These are phyloP conservation scores for Scedosporium apiospermum DNA, from an alignment of 2,329 filamentous ascomycete species.

Conservation along the genomic window DNA sequence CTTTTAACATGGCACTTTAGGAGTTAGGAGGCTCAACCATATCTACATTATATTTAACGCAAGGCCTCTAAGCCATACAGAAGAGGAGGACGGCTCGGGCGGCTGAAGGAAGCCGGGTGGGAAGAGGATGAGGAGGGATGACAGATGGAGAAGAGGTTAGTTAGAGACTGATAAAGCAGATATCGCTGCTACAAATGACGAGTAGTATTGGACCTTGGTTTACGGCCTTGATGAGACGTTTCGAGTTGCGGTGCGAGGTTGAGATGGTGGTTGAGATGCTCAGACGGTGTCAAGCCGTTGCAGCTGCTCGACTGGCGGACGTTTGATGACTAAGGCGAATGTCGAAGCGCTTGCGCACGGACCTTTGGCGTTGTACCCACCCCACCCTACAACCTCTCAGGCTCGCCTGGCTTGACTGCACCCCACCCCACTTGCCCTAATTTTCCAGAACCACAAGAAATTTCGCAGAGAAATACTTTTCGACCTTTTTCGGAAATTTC, in stretches of 20 bases:
- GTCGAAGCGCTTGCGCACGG: not conserved
- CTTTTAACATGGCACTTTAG: not conserved
- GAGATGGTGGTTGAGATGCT: no score
- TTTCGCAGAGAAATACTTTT: constrained; percentile 9
- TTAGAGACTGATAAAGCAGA: not conserved
- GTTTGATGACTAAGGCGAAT: not conserved
- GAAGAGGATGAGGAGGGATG: not conserved
- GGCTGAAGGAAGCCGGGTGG: not conserved
- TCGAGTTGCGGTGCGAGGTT: no score
- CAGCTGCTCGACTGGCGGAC: no score
- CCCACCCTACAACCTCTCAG: not conserved
- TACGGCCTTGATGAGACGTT: no score
- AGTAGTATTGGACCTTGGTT: not conserved
- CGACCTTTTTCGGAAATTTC: not conserved
- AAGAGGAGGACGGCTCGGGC: not conserved
- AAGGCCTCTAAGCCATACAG: not conserved
- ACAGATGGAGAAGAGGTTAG: not conserved
- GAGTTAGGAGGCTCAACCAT: not conserved
- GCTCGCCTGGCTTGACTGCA: not conserved
- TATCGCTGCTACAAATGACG: not conserved
- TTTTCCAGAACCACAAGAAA: constrained; percentile 20
- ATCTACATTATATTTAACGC: not conserved
- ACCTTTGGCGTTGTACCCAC: not conserved
- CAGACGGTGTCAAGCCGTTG: no score
- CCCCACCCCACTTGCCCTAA: constrained; percentile 18